Percentiles rank a stretch among this genome's conserved stretches.
Conservation (phyloP, 75 land plant genomes). For the Pinus albicaulis region DNA sequence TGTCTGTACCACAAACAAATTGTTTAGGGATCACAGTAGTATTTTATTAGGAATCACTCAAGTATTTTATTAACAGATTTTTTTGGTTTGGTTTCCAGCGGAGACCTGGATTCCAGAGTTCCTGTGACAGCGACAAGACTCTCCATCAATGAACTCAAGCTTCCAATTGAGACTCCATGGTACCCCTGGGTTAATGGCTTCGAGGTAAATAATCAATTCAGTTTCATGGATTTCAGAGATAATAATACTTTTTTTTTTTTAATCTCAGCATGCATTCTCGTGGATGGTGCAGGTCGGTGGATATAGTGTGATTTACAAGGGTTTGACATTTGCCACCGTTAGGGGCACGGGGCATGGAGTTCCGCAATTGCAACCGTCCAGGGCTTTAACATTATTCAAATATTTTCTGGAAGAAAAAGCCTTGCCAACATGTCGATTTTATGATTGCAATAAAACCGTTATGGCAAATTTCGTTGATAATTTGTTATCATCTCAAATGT, state of each 20-base stretch:
- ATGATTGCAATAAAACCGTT: too few relatives aligned
- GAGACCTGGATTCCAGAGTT: neutral
- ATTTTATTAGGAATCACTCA: too few relatives aligned
- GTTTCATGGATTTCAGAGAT: too few relatives aligned
- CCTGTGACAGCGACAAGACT: neutral
- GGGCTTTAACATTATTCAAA: conserved; percentile 19
- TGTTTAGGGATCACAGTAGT: too few relatives aligned
- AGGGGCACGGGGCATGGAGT: conserved; percentile 37
- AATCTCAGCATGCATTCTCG: neutral
- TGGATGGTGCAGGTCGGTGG: neutral
- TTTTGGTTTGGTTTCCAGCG: neutral
- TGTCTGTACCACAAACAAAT: too few relatives aligned
- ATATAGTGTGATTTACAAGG: neutral
- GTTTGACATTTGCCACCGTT: conserved; percentile 36
- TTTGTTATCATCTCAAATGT: too few relatives aligned
- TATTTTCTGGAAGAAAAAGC: neutral
- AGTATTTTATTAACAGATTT: neutral
- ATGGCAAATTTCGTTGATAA: too few relatives aligned
- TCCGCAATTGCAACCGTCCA: conserved; percentile 19
- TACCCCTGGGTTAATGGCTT: conserved; percentile 1
- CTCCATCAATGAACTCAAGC: neutral
- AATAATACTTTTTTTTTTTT: too few relatives aligned
- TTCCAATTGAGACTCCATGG: neutral
- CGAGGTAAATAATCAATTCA: too few relatives aligned
- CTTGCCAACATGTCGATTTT: too few relatives aligned